Evolutionary conservation across 2,329 filamentous ascomycete species (phyloP).

Genomic region (Thermothelomyces thermophilus): DNA sequence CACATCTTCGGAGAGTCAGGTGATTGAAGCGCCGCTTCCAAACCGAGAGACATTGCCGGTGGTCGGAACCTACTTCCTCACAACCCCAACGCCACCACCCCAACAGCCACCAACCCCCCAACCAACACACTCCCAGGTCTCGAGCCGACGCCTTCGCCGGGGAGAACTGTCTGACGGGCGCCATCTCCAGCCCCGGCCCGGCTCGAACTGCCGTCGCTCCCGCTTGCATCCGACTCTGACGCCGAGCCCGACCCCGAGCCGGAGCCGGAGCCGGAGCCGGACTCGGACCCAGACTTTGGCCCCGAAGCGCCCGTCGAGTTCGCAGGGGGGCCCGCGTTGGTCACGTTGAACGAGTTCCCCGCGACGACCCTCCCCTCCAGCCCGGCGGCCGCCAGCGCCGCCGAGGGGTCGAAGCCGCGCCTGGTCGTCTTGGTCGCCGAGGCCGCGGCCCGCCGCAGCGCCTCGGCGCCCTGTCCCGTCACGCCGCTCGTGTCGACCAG

Average conservation of each 20-base stretch:
- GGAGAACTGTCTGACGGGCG: conserved; percentile 3
- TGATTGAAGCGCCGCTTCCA: no score
- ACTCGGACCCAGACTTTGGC: no score
- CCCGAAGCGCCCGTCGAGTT: neutral
- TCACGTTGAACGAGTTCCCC: conserved; percentile 35
- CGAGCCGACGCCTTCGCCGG: neutral
- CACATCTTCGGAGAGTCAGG: no score
- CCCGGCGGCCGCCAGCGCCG: conserved; percentile 29
- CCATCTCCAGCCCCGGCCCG: neutral
- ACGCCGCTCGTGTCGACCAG: conserved; percentile 34
- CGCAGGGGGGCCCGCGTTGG: conserved; percentile 30
- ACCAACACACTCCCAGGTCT: conserved; percentile 1
- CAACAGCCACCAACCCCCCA: conserved; percentile 1
- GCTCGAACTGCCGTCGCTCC: neutral
- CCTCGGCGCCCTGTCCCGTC: conserved; percentile 9
- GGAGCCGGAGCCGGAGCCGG: no score
- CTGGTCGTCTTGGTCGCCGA: conserved; percentile 17
- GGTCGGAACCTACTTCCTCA: neutral
- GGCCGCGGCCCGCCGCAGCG: conserved; percentile 29
- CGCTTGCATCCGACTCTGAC: neutral
- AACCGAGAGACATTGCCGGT: neutral
- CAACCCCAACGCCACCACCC: conserved; percentile 7
- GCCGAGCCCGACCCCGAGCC: no score
- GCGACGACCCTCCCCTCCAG: conserved; percentile 31
- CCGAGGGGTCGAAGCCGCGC: conserved; percentile 30